Conservation (phyloP, 305 asterid genomes). For the Caryopteris hybrid region DNA sequence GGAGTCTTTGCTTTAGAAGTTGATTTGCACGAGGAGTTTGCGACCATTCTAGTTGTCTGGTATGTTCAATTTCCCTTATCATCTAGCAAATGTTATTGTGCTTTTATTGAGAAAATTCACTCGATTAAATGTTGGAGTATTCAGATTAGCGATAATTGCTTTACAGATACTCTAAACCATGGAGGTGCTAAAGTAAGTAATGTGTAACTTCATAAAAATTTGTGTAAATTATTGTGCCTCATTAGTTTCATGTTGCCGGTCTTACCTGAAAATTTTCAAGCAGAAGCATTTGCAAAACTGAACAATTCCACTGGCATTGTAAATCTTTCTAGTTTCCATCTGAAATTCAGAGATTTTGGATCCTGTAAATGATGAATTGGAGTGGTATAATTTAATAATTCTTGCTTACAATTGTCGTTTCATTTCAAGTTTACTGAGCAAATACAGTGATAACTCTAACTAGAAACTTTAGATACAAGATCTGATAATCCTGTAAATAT, state of each 20-base stretch:
- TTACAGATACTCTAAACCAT: too few species aligned
- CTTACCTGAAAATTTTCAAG: conserved; percentile 92
- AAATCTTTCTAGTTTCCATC: conserved; percentile 25
- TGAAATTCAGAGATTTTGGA: not conserved
- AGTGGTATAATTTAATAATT: not conserved
- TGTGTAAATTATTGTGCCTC: conserved; percentile 22
- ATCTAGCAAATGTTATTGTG: too few species aligned
- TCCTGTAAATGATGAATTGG: conserved; percentile 7
- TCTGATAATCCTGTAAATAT: too few species aligned
- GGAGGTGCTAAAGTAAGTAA: conserved; percentile 85
- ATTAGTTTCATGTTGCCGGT: conserved; percentile 59
- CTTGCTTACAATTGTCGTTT: conserved; percentile 5
- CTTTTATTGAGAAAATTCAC: too few species aligned
- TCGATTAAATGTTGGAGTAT: too few species aligned
- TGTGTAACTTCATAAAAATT: conserved; percentile 12
- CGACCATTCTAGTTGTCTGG: too few species aligned
- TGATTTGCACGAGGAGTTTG: too few species aligned
- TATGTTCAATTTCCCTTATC: too few species aligned
- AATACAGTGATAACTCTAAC: conserved; percentile 4
- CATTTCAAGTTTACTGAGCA: conserved; percentile 12
- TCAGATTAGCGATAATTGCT: too few species aligned
- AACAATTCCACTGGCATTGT: conserved; percentile 91
- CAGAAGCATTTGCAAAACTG: conserved; percentile 92
- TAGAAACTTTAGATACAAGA: too few species aligned
- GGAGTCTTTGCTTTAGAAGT: too few species aligned